These are phyloP conservation scores for Waltergamsia citrina DNA, from an alignment of 2,329 filamentous ascomycete species.

Conservation along the genomic window DNA sequence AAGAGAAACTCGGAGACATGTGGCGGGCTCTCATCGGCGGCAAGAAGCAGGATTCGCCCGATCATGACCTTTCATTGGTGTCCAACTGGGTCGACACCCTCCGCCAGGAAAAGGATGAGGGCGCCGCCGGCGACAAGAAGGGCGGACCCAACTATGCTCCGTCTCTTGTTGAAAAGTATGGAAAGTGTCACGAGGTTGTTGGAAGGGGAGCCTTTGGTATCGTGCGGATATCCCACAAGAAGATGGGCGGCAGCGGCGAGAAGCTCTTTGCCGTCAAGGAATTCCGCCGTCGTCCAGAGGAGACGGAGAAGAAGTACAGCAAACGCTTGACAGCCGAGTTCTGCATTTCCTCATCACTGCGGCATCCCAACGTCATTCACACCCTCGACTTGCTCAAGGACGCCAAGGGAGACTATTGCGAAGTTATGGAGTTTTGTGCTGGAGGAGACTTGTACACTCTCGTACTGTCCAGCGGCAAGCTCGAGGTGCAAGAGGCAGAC, in stretches of 20 bases:
- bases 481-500: slow-evolving; percentile 87
- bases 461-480: slow-evolving; percentile 80
- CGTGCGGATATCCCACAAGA: slow-evolving; percentile 95
- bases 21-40: slow-evolving; percentile 79
- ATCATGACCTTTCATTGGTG: slow-evolving; percentile 83
- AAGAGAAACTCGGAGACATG: slow-evolving; percentile 92
- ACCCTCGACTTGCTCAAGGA: slow-evolving; percentile 93
- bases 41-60: slow-evolving; percentile 63
- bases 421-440: slow-evolving; percentile 99
- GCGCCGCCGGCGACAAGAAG: slow-evolving; percentile 69
- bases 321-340: slow-evolving; percentile 96
- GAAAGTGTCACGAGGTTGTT: slow-evolving; percentile 95
- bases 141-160: slow-evolving; percentile 59
- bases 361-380: slow-evolving; percentile 96
- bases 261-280: slow-evolving; percentile 97
- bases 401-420: slow-evolving; percentile 93
- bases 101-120: slow-evolving; percentile 79
- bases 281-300: slow-evolving; percentile 86
- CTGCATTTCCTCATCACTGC: slow-evolving; percentile 93
- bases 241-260: slow-evolving; percentile 72
- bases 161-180: slow-evolving; percentile 90
- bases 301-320: slow-evolving; percentile 95
- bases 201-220: slow-evolving; percentile 95
- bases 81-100: slow-evolving; percentile 94
- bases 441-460: slow-evolving; percentile 94